Evolutionary conservation across 495 filamentous ascomycete genomes (phyloP).

Genomic region (Penicillium ucsense): DNA sequence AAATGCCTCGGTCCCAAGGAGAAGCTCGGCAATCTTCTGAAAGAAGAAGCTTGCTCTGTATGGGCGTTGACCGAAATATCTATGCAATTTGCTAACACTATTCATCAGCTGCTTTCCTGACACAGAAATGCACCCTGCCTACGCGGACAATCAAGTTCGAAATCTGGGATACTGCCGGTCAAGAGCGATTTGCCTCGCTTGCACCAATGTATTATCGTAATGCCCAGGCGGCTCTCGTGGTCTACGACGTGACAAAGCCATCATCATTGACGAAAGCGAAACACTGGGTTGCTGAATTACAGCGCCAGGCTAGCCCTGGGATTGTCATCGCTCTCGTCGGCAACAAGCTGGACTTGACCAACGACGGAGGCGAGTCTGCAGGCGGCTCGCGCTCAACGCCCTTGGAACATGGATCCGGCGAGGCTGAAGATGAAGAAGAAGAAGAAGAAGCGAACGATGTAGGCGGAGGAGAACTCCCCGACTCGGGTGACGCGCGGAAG

Average conservation of each 20-base stretch:
- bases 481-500: constrained; percentile 72
- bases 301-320: constrained; percentile 92
- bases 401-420: constrained; percentile 15
- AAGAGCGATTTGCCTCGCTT: constrained; percentile 93
- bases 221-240: constrained; percentile 94
- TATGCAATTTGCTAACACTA: constrained; percentile 21
- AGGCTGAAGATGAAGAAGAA: constrained; percentile 24
- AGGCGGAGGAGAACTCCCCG: constrained; percentile 51
- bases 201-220: constrained; percentile 99
- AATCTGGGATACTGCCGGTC: constrained; percentile 98
- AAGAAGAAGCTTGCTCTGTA: too few species aligned
- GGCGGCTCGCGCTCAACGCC: constrained; percentile 21
- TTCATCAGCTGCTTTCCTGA: constrained; percentile 81
- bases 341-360: constrained; percentile 90
- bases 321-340: constrained; percentile 97
- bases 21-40: too few species aligned
- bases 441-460: constrained; percentile 28
- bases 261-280: constrained; percentile 92
- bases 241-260: constrained; percentile 97
- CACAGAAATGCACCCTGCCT: constrained; percentile 95
- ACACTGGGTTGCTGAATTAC: constrained; percentile 97
- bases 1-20: too few species aligned
- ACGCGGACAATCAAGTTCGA: constrained; percentile 98
- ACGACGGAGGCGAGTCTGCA: constrained; percentile 35
- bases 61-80: background rate